These are phyloP conservation scores for Suillus paluster DNA, from an alignment of 768 basidiomycete species.

Conservation along the genomic window DNA sequence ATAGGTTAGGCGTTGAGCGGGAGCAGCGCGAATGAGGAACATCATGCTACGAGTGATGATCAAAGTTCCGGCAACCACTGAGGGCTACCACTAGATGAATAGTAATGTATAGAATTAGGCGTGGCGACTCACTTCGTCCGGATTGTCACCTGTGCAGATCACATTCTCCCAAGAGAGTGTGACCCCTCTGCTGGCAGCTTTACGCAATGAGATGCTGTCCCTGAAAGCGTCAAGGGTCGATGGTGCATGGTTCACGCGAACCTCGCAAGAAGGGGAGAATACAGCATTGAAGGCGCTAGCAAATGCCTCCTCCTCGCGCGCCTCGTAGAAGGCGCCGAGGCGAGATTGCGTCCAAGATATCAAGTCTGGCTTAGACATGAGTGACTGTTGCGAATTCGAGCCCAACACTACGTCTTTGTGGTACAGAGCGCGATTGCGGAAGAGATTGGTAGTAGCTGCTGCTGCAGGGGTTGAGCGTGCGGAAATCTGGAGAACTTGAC, in stretches of 20 bases:
- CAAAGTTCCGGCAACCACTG: constrained; percentile 42
- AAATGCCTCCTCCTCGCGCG: constrained; percentile 15
- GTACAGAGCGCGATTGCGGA: constrained; percentile 3
- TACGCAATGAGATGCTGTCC: constrained; percentile 28
- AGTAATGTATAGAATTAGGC: no score
- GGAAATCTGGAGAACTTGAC: constrained; percentile 4
- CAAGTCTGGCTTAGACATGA: constrained; percentile 10
- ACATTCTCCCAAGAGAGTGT: constrained; percentile 42
- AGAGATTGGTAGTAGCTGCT: background rate
- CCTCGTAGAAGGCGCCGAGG: constrained; percentile 33
- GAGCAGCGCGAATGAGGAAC: constrained; percentile 44
- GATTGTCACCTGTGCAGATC: constrained; percentile 31
- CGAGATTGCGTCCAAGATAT: constrained; percentile 34
- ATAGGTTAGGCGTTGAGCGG: constrained; percentile 38
- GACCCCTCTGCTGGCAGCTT: constrained; percentile 20
- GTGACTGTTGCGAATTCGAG: constrained; percentile 1
- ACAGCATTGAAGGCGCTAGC: constrained; percentile 27
- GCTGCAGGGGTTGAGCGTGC: background rate
- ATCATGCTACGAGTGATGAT: constrained; percentile 44
- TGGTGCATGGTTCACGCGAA: constrained; percentile 37
- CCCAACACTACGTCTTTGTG: background rate
- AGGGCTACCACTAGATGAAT: constrained; percentile 25
- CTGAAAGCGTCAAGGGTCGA: constrained; percentile 30
- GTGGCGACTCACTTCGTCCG: constrained; percentile 23
- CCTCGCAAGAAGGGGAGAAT: constrained; percentile 39